phyloP scores from a whole-genome alignment of 2,329 filamentous ascomycete genomes.

The Calonectria ilicicola region DNA sequence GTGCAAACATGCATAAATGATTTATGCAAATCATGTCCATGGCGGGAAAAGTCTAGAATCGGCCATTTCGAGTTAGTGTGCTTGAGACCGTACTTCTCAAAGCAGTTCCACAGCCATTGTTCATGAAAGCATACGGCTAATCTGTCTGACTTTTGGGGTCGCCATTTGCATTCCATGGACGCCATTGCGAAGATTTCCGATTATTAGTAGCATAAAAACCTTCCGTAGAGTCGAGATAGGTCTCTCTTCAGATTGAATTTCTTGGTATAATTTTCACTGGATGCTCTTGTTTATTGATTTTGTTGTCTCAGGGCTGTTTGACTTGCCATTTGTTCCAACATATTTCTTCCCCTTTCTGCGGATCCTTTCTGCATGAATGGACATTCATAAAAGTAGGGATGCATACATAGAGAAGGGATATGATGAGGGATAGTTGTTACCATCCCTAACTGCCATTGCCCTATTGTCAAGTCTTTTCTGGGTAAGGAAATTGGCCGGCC shows the following conservation, averaged over 20 bases:
- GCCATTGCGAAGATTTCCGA: background rate
- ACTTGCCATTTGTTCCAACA: background rate
- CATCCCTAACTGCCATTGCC: background rate
- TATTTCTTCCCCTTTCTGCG: background rate
- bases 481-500: background rate
- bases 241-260: background rate
- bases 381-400: background rate
- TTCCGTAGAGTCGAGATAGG: background rate
- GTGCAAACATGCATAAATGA: background rate
- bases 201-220: background rate
- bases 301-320: background rate
- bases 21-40: background rate
- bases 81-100: background rate
- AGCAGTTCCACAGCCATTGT: background rate
- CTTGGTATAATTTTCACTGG: background rate
- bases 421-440: background rate
- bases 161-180: background rate
- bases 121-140: background rate
- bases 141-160: background rate
- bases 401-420: background rate
- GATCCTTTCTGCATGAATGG: background rate
- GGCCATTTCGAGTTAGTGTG: background rate
- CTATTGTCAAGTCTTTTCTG: background rate
- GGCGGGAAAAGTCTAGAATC: background rate
- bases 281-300: no score